These are phyloP conservation scores for Clathrus columnatus DNA, from an alignment of 768 basidiomycete species.

Conservation along the genomic window DNA sequence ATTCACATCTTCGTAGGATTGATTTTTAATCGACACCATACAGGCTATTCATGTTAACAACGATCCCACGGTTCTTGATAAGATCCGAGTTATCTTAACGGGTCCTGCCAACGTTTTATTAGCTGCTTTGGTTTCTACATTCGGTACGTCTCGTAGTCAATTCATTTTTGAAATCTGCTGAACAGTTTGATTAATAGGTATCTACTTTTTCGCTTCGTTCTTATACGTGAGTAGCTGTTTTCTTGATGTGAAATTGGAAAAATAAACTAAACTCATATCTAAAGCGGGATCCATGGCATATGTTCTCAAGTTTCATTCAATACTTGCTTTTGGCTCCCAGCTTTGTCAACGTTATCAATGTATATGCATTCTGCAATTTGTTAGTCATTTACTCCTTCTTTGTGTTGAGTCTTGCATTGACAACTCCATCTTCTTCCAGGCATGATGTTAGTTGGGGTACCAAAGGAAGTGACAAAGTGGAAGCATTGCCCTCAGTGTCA, in stretches of 20 bases:
- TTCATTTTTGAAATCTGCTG: constrained; percentile 10
- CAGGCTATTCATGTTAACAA: no score
- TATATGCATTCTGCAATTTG: constrained; percentile 96
- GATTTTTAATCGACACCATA: no score
- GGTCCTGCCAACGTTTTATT: constrained; percentile 75
- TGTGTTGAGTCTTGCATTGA: not conserved
- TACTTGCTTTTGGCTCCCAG: constrained; percentile 86
- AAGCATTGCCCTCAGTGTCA: constrained; percentile 80
- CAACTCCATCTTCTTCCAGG: not conserved
- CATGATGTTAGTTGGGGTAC: constrained; percentile 85
- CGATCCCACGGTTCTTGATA: constrained; percentile 28
- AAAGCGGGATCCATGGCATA: constrained; percentile 95
- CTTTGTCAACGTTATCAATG: constrained; percentile 92
- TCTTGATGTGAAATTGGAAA: not conserved
- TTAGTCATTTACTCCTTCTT: constrained; percentile 54
- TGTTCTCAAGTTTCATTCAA: constrained; percentile 90
- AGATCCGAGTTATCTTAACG: constrained; percentile 55
- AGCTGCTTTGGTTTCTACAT: constrained; percentile 82
- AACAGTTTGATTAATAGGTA: constrained; percentile 35
- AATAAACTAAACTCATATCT: constrained; percentile 7
- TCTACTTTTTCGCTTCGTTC: constrained; percentile 77
- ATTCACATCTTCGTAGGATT: no score
- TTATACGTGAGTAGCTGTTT: constrained; percentile 56
- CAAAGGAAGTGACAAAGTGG: constrained; percentile 90
- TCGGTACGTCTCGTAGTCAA: constrained; percentile 40